Base-by-base conservation (phyloP, 176 grass and related monocot genomes). In the Alopecurus myosuroides region DNA sequence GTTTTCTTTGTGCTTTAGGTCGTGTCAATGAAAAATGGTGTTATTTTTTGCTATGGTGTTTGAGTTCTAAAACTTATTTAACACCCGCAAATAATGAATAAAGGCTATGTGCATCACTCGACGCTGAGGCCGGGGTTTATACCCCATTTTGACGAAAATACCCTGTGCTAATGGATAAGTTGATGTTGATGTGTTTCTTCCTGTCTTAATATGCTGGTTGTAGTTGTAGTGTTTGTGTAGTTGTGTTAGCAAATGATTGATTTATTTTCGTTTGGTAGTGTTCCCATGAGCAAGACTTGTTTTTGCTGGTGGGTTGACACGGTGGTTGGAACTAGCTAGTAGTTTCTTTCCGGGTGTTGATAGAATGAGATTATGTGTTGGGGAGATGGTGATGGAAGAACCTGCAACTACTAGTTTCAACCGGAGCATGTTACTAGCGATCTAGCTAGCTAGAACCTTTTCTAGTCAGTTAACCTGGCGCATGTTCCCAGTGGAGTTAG, bases 371-470 rank as follows among this genome's bases (percentile, higher is more conserved):
- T 45, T 4, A 11, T 19, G 25, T 31, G 1, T 18, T 18, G 10
- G 58, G 5, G 26, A 62, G 58, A 29, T 2, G 5, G 33, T 86
- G 52, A 86, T 17, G 10, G 77, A n/a, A n/a, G n/a, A n/a, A 62
- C 22, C 46, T 48, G 13, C n/a, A 63, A 86, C 22, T 29, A 86
- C 77, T 17, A 77, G 49, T 78, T 78, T 70, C n/a, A 69, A 37
- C 57, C 39, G 25, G 36, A 35, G 19, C 33, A 55, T 76, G 50
- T 42, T 76, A 55, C 56, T 28, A 28, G 56, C 56, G 28, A 60
- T 60, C 14, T 28, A 66, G 9, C 36, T 70, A 34, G 34, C 11
- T 22, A 41, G n/a, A 41, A 52, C 85, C 15, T 34, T 70, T 5
- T 28, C 56, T 60, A 60, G 23, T 11, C 8, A 23, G 11, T 57